These are phyloP conservation scores for Parastagonospora avenae DNA, from an alignment of 2,329 filamentous ascomycete species.

Conservation along the genomic window DNA sequence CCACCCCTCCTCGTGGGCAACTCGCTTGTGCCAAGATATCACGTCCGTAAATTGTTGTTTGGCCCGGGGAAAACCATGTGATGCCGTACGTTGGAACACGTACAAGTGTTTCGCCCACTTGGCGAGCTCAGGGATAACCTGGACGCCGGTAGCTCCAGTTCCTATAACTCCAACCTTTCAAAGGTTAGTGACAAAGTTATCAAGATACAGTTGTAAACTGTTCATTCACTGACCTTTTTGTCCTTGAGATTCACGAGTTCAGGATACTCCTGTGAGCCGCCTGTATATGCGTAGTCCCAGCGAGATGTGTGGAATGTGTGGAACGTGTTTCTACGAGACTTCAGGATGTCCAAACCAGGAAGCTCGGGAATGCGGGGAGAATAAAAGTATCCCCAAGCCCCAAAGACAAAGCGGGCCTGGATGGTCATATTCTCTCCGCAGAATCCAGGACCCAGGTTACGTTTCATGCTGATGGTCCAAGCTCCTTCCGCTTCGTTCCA, in stretches of 20 bases:
- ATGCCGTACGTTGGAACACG: constrained; percentile 53
- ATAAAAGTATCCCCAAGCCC: constrained; percentile 24
- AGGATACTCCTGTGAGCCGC: constrained; percentile 40
- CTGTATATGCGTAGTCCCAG: constrained; percentile 53
- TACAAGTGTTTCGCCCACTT: constrained; percentile 43
- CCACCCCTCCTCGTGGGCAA: constrained; percentile 52
- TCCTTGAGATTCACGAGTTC: constrained; percentile 18
- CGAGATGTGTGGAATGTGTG: constrained; percentile 49
- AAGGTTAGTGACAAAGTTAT: not conserved
- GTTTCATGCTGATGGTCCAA: constrained; percentile 17
- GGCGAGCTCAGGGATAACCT: constrained; percentile 49
- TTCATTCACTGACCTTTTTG: constrained; percentile 38
- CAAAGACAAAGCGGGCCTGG: constrained; percentile 43
- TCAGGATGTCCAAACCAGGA: constrained; percentile 45
- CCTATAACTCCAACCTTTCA: constrained; percentile 45
- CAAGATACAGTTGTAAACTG: too few relatives aligned
- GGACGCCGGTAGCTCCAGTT: constrained; percentile 52
- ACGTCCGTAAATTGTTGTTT: constrained; percentile 49
- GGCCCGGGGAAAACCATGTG: constrained; percentile 41
- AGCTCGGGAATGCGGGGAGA: constrained; percentile 47
- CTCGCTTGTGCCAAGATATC: constrained; percentile 47
- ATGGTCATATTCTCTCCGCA: constrained; percentile 8
- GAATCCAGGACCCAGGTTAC: not conserved
- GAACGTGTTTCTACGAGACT: constrained; percentile 9
- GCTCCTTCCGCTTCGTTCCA: constrained; percentile 17